Percentiles rank a stretch among this genome's conserved stretches.
phyloP scores from a whole-genome alignment of 345 rosid genomes.

The Turnera subulata region DNA sequence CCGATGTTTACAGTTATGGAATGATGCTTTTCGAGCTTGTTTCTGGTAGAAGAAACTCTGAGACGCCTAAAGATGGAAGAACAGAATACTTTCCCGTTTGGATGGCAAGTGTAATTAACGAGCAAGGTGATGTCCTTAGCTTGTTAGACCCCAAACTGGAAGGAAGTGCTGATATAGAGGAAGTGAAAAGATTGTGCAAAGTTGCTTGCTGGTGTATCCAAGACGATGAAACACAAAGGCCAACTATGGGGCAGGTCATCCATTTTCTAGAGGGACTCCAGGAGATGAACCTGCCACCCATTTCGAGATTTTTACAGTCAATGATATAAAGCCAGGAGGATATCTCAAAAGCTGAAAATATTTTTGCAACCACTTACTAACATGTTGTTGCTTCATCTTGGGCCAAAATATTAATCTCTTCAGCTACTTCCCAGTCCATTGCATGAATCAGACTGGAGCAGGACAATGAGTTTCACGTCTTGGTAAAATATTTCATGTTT shows the following conservation, averaged over 20 bases:
- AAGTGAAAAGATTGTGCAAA: constrained; percentile 7
- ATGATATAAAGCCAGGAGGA: neutral
- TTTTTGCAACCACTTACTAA: too few relatives aligned
- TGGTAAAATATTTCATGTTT: too few relatives aligned
- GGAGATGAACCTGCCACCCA: constrained; percentile 10
- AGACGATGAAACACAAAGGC: constrained; percentile 11
- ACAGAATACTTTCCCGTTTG: constrained; percentile 12
- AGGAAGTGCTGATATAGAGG: constrained; percentile 11
- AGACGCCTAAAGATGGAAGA: neutral
- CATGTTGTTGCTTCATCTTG: too few relatives aligned
- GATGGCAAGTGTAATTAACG: constrained; percentile 4
- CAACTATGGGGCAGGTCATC: constrained; percentile 11
- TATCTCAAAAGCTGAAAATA: neutral
- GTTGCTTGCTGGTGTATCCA: constrained; percentile 28
- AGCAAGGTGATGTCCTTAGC: constrained; percentile 13
- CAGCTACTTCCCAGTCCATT: too few relatives aligned
- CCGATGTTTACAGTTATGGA: constrained; percentile 75
- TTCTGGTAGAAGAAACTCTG: constrained; percentile 57
- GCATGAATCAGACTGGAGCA: too few relatives aligned
- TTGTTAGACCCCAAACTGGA: constrained; percentile 18
- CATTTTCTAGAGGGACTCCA: constrained; percentile 11
- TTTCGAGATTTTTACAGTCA: neutral
- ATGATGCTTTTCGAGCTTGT: constrained; percentile 68
- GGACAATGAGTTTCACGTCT: too few relatives aligned
- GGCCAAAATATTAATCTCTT: too few relatives aligned